These are phyloP conservation scores for Nannochloropsis oceanica DNA, from an alignment of 108 stramenopile genomes.

Conservation along the genomic window DNA sequence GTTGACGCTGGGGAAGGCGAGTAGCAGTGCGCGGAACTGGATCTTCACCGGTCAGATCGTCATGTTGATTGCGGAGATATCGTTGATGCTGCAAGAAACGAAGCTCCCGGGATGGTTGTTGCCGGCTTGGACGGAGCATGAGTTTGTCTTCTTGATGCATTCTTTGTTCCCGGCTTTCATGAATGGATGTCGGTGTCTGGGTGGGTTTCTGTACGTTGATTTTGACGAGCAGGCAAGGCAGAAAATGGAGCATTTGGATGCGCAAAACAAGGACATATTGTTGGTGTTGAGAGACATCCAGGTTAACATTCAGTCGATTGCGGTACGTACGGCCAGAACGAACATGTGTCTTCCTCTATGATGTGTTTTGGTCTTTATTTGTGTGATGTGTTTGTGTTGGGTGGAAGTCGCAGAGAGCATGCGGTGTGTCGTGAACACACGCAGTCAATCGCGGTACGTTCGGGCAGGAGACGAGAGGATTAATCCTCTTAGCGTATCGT, in stretches of 20 bases:
- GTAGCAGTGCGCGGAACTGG: conserved; percentile 66
- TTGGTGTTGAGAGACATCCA: conserved; percentile 82
- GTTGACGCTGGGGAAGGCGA: conserved; percentile 70
- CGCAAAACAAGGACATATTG: conserved; percentile 81
- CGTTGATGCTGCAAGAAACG: conserved; percentile 58
- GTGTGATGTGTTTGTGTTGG: no score
- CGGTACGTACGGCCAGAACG: neutral
- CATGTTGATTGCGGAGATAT: conserved; percentile 77
- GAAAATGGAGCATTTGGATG: conserved; percentile 68
- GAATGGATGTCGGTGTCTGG: conserved; percentile 91
- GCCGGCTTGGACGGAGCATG: conserved; percentile 70
- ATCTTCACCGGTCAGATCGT: conserved; percentile 78
- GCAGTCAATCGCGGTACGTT: no score
- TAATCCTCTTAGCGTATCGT: no score
- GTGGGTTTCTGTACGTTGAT: conserved; percentile 77
- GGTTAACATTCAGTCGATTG: conserved; percentile 16
- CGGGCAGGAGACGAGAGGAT: no score
- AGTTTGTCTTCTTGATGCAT: conserved; percentile 68
- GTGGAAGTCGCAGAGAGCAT: no score
- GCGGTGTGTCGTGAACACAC: no score
- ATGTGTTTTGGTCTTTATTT: no score
- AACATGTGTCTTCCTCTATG: no score
- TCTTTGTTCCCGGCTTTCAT: conserved; percentile 91
- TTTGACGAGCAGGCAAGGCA: conserved; percentile 69
- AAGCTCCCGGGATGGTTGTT: conserved; percentile 77